These are phyloP conservation scores for Phaeosphaeriaceae sp. DNA, from an alignment of 2,329 filamentous ascomycete species.

Conservation along the genomic window DNA sequence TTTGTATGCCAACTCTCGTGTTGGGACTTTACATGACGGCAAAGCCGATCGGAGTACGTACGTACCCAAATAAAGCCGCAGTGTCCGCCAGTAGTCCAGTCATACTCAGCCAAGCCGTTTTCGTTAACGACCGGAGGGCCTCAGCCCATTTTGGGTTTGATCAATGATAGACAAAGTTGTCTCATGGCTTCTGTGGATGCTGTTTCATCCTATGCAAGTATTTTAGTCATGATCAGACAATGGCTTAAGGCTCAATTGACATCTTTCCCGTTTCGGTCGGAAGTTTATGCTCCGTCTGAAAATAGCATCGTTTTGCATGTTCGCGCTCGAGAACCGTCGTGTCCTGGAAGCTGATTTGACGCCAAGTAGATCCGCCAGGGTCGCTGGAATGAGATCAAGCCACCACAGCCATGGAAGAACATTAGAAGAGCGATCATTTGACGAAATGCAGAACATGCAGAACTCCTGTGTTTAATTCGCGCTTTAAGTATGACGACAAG, in stretches of 20 bases:
- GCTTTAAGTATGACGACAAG: constrained; percentile 30
- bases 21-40: neutral
- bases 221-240: constrained; percentile 18
- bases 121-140: no score
- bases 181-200: constrained; percentile 10
- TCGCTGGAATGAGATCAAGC: constrained; percentile 17
- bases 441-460: constrained; percentile 38
- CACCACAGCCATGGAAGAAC: constrained; percentile 25
- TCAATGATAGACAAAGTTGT: constrained; percentile 14
- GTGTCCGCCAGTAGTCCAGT: neutral
- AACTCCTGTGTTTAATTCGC: constrained; percentile 36
- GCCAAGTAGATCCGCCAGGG: constrained; percentile 29
- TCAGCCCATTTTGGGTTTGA: neutral
- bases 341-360: constrained; percentile 35
- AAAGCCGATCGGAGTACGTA: neutral
- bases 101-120: neutral
- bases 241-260: constrained; percentile 10
- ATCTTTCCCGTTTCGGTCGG: constrained; percentile 21
- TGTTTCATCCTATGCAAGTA: constrained; percentile 28
- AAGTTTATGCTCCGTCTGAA: constrained; percentile 28
- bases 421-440: constrained; percentile 32
- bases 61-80: neutral
- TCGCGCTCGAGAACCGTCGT: constrained; percentile 28
- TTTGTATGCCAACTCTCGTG: neutral
- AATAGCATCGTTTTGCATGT: constrained; percentile 39